Evolutionary conservation across 1,139 yeast genomes (phyloP), one percentile per base, ranked within the genome.

Genomic region (Suhomyces taliae): DNA sequence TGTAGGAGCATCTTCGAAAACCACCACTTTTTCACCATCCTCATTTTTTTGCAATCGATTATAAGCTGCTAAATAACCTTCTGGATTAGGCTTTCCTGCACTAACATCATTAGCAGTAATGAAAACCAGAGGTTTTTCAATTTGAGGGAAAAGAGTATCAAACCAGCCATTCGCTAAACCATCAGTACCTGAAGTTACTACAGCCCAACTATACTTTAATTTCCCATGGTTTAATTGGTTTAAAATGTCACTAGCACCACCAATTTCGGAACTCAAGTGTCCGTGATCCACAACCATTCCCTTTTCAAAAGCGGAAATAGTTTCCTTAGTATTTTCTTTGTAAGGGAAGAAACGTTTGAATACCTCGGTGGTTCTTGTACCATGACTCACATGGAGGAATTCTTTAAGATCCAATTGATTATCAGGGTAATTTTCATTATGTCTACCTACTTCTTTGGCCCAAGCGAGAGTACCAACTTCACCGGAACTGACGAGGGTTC

Each of bases 1-100:
- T 6, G 57, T 56, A 7, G 63, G 63, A 5, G 64, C 61, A 50
- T 57, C 65, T 46, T 59, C 64, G 45, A 59, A 59, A 6, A 59
- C 62, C 27, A 57, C 48, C 2, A 58, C 58, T n/a, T 45, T 37
- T 8, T 49, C 39, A 8, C 39, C 50, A 15, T 37, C 39, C 2
- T 36, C 36, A 15, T 8, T 15, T 15, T 37, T 39, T 10, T 44
- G 45, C 36, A 60, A 47, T 27, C 35, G 39, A 5, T 44, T 40
- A 42, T 44, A 53, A 1, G 60, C 64, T 9, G 52, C 45, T 14
- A 41, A 15, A 40, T 61, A 60, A 2, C 65, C 65, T 39, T 59
- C 60, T 2, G 64, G 65, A 36, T 53, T 44, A 7, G 59, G 59
- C 40, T 55, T 55, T 2, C 59, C 59, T 7, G 33, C 31, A 7